Evolutionary conservation across 2,329 filamentous ascomycete species (phyloP).

Genomic region (Pleurostoma richardsiae): DNA sequence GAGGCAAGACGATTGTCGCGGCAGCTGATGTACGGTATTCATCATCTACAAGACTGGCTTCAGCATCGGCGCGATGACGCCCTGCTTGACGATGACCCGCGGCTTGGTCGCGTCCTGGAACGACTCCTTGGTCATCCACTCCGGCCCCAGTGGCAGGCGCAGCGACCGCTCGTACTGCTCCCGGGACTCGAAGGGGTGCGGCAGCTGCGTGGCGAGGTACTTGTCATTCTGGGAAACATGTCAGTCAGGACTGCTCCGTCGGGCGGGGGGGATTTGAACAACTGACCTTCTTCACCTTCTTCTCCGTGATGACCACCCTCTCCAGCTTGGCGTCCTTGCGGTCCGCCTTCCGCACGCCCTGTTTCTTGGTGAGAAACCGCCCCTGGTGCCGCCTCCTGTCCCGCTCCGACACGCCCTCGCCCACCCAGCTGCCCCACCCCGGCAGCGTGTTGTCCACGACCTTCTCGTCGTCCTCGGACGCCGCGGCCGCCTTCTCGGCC

Average conservation of each 20-base stretch:
- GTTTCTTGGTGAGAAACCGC: conserved; percentile 58
- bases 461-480: conserved; percentile 77
- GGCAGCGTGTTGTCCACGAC: conserved; percentile 79
- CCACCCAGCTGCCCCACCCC: conserved; percentile 92
- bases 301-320: conserved; percentile 89
- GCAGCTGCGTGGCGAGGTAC: conserved; percentile 78
- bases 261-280: not conserved
- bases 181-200: conserved; percentile 82
- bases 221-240: conserved; percentile 61
- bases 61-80: conserved; percentile 80
- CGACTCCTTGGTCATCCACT: conserved; percentile 95
- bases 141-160: conserved; percentile 80
- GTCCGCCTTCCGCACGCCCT: conserved; percentile 70
- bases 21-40: no score
- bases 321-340: conserved; percentile 79
- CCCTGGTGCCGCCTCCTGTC: conserved; percentile 60
- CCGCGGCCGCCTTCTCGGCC: conserved; percentile 68
- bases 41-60: conserved; percentile 48
- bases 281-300: conserved; percentile 75
- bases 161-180: conserved; percentile 89
- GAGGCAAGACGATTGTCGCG: no score
- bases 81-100: conserved; percentile 83
- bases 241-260: no score
- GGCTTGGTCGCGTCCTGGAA: conserved; percentile 90
- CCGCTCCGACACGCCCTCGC: conserved; percentile 71